These are phyloP conservation scores for Glycine soja DNA, from an alignment of 306 rosid species.

Conservation along the genomic window DNA sequence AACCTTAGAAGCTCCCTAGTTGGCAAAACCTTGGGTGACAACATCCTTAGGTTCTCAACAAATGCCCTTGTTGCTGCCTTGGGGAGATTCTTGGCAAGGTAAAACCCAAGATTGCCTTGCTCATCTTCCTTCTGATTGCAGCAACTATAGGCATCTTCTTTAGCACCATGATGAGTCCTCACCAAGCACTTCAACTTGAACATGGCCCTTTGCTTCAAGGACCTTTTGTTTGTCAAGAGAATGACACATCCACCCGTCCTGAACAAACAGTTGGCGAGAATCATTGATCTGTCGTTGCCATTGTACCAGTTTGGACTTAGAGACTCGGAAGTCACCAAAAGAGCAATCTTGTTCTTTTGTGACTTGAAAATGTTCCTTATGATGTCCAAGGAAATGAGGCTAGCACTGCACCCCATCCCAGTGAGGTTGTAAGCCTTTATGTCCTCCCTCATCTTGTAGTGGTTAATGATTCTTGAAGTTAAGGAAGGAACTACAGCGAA, in stretches of 20 bases:
- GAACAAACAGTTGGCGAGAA: slow-evolving; percentile 77
- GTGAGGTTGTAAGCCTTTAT: slow-evolving; percentile 77
- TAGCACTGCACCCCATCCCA: slow-evolving; percentile 97
- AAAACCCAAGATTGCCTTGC: slow-evolving; percentile 65
- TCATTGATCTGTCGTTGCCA: slow-evolving; percentile 83
- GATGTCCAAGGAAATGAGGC: slow-evolving; percentile 74
- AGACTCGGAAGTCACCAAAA: slow-evolving; percentile 80
- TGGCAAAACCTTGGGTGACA: slow-evolving; percentile 79
- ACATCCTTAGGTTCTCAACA: slow-evolving; percentile 70
- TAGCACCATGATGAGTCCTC: slow-evolving; percentile 82
- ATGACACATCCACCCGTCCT: slow-evolving; percentile 76
- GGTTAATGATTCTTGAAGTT: slow-evolving; percentile 63
- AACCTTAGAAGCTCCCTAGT: slow-evolving; percentile 67
- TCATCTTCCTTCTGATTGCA: slow-evolving; percentile 81
- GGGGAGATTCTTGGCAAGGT: slow-evolving; percentile 72
- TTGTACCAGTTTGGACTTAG: slow-evolving; percentile 89
- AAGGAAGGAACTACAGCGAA: slow-evolving; percentile 67
- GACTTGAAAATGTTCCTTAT: slow-evolving; percentile 62
- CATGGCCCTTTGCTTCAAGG: slow-evolving; percentile 53
- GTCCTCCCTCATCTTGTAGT: slow-evolving; percentile 75
- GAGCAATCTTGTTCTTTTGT: slow-evolving; percentile 63
- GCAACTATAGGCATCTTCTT: slow-evolving; percentile 74
- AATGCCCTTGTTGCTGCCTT: slow-evolving; percentile 91
- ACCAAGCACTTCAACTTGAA: slow-evolving; percentile 66
- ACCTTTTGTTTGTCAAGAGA: slow-evolving; percentile 72